Percentiles rank a stretch among this genome's conserved stretches.
Evolutionary conservation across 2,329 filamentous ascomycete genomes (phyloP).

Genomic region (Calonectria hawksworthii): DNA sequence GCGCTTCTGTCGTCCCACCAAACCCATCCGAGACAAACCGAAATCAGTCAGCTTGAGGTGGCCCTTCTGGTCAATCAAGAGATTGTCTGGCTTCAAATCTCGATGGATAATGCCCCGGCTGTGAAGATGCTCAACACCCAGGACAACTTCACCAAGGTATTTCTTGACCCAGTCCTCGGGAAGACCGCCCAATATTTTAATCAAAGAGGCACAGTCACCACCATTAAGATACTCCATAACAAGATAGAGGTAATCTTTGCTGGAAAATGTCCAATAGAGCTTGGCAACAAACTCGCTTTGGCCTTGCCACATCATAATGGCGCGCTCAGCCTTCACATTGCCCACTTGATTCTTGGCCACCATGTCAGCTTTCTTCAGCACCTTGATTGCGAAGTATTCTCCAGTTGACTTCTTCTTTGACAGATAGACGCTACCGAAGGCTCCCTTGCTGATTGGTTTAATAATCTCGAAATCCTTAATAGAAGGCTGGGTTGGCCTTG

Average conservation of each 20-base stretch:
- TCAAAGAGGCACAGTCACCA: conserved; percentile 94
- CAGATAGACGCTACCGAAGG: conserved; percentile 97
- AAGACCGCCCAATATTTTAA: conserved; percentile 92
- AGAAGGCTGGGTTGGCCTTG: conserved; percentile 90
- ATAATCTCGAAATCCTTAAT: conserved; percentile 99
- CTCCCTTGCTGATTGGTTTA: conserved; percentile 98
- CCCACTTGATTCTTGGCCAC: conserved; percentile 99
- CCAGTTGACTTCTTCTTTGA: conserved; percentile 99
- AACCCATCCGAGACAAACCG: conserved; percentile 95
- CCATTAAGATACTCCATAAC: conserved; percentile 99
- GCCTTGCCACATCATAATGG: conserved; percentile 99
- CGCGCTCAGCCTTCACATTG: conserved; percentile 97
- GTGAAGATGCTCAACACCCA: conserved; percentile 97
- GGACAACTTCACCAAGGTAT: conserved; percentile 94
- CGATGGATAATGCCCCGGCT: conserved; percentile 95
- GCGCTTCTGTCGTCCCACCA: conserved; percentile 96
- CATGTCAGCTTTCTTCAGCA: conserved; percentile 99
- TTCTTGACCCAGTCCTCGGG: conserved; percentile 99
- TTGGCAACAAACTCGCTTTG: conserved; percentile 99
- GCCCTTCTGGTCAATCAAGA: conserved; percentile 96
- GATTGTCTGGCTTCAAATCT: conserved; percentile 96
- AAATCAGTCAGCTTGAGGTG: conserved; percentile 98
- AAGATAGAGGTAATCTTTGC: conserved; percentile 97
- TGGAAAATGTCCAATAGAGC: conserved; percentile 99
- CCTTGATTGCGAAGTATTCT: conserved; percentile 99